Evolutionary conservation across 1,139 yeast species (phyloP).

Genomic region (Arxiozyma bovina): DNA sequence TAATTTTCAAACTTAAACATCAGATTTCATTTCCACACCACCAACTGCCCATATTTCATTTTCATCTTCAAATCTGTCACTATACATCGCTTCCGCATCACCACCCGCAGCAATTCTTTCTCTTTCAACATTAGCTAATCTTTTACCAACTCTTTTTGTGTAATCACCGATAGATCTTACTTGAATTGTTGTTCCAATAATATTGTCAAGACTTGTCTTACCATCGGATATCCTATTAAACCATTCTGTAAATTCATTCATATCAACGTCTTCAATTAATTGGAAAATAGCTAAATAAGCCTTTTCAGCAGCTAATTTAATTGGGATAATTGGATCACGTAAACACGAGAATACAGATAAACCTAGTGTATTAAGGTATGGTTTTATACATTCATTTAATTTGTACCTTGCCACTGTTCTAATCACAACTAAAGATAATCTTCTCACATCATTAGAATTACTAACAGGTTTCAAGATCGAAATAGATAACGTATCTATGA

Average conservation of each 20-base stretch:
- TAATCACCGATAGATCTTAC: conserved; percentile 78
- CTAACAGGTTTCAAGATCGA: conserved; percentile 47
- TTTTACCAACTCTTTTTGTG: conserved; percentile 74
- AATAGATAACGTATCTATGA: conserved; percentile 44
- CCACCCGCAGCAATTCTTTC: conserved; percentile 88
- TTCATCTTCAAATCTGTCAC: conserved; percentile 82
- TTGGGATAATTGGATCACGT: conserved; percentile 79
- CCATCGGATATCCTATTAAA: conserved; percentile 27
- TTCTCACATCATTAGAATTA: conserved; percentile 67
- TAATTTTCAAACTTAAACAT: conserved; percentile 4
- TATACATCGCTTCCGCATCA: conserved; percentile 74
- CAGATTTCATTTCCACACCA: conserved; percentile 41
- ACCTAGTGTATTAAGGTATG: conserved; percentile 49
- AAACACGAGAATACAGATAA: conserved; percentile 76
- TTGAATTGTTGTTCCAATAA: conserved; percentile 44
- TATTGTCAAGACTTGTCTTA: conserved; percentile 32
- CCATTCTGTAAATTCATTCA: conserved; percentile 56
- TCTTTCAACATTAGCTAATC: conserved; percentile 78
- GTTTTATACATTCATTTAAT: conserved; percentile 40
- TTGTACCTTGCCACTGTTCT: conserved; percentile 66
- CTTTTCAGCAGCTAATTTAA: conserved; percentile 90
- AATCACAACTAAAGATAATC: conserved; percentile 66
- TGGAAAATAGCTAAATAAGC: conserved; percentile 68
- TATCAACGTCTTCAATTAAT: conserved; percentile 62
- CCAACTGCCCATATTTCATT: conserved; percentile 84